phyloP scores from a whole-genome alignment of 768 basidiomycete genomes.

The Phylloporus sp. region DNA sequence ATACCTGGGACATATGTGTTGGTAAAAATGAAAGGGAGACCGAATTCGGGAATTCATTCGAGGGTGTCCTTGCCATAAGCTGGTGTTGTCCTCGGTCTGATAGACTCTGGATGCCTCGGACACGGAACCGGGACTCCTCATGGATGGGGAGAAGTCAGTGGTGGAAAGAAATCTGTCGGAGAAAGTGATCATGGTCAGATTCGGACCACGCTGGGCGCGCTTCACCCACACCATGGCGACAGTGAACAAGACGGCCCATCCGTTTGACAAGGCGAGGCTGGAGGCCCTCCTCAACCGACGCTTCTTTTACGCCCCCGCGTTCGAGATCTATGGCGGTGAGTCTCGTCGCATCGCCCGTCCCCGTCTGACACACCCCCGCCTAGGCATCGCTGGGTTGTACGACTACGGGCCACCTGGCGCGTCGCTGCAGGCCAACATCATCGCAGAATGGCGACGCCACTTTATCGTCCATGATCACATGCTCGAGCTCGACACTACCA shows the following conservation, averaged over 20 bases:
- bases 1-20: no score
- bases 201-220: slow-evolving; percentile 12
- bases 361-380: background rate
- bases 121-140: no score
- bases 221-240: slow-evolving; percentile 28
- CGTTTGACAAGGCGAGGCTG: slow-evolving; percentile 82
- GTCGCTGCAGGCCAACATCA: slow-evolving; percentile 93
- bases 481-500: slow-evolving; percentile 97
- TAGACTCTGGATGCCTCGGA: no score
- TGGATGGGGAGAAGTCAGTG: no score
- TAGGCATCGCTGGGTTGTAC: slow-evolving; percentile 95
- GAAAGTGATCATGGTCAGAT: no score
- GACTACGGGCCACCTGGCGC: slow-evolving; percentile 98
- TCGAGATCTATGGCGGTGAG: slow-evolving; percentile 97
- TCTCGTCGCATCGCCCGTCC: background rate
- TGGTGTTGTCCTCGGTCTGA: no score
- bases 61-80: no score
- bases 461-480: slow-evolving; percentile 98
- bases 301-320: slow-evolving; percentile 98
- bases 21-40: no score
- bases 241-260: slow-evolving; percentile 77
- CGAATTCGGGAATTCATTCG: no score
- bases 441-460: slow-evolving; percentile 94
- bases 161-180: no score
- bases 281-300: slow-evolving; percentile 84